A percentile compares a stretch with the other conserved stretches of the same genome.
Evolutionary conservation across 352 stramenopile species (phyloP).

Genomic region (Phytophthora boehmeriae): DNA sequence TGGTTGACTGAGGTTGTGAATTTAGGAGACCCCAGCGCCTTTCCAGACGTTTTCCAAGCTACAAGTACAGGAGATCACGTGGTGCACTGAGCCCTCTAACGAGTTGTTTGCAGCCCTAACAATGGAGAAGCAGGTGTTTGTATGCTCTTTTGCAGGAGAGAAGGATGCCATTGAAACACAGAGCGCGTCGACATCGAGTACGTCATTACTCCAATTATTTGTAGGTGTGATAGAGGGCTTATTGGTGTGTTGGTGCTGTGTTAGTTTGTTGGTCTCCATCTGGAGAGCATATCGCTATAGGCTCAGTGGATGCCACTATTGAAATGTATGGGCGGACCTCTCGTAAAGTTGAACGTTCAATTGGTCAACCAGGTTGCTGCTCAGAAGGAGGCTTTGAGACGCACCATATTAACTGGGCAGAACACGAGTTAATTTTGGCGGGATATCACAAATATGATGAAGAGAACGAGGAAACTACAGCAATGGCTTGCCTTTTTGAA

Average conservation of each 20-base stretch:
- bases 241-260: background rate
- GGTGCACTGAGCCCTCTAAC: constrained; percentile 35
- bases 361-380: constrained; percentile 48
- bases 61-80: constrained; percentile 54
- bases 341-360: constrained; percentile 36
- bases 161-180: constrained; percentile 24
- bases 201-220: background rate
- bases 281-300: constrained; percentile 51
- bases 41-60: constrained; percentile 47
- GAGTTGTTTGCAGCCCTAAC: constrained; percentile 49
- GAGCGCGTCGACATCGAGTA: constrained; percentile 34
- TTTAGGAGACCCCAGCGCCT: constrained; percentile 33
- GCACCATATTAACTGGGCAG: constrained; percentile 79
- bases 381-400: constrained; percentile 38
- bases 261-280: constrained; percentile 59
- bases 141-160: constrained; percentile 42
- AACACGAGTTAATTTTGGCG: constrained; percentile 66
- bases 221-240: background rate
- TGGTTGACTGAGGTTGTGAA: background rate
- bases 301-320: constrained; percentile 39
- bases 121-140: constrained; percentile 39
- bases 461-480: constrained; percentile 55
- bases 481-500: constrained; percentile 68
- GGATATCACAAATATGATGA: constrained; percentile 63
- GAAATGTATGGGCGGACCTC: constrained; percentile 38